Evolutionary conservation across 169 alveolate species (phyloP).

Genomic region (Toxoplasma gondii): DNA sequence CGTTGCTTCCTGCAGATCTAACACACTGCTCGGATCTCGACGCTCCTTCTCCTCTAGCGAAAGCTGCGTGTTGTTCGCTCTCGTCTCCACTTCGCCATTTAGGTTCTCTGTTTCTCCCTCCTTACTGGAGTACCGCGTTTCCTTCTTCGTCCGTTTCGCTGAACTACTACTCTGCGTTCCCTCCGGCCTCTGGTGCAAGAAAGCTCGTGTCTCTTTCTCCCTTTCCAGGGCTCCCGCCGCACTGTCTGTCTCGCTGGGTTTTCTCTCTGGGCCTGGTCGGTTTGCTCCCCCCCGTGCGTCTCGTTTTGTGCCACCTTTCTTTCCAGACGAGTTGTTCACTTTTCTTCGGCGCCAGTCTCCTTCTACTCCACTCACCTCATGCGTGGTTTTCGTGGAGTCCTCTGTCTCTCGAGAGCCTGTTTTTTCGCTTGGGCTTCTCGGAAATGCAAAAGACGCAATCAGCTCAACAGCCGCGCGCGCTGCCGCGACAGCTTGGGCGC

Average conservation of each 20-base stretch:
- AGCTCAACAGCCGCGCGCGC: conserved; percentile 6
- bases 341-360: neutral
- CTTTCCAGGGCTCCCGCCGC: too few species aligned
- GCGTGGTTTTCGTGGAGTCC: neutral
- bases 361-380: neutral
- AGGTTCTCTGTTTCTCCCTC: too few species aligned
- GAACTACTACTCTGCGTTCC: neutral
- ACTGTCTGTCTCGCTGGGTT: too few species aligned
- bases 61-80: too few species aligned
- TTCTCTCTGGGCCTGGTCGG: too few species aligned
- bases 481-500: neutral
- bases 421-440: neutral
- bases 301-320: neutral
- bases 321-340: neutral
- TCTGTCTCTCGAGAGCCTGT: neutral
- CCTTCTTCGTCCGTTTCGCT: neutral
- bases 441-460: neutral
- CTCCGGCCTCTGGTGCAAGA: neutral
- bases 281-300: too few species aligned
- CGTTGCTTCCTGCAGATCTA: too few species aligned
- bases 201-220: too few species aligned
- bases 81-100: too few species aligned
- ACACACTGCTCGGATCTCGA: too few species aligned
- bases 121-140: neutral
- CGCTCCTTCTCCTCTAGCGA: too few species aligned